Evolutionary conservation across 1,139 yeast species (phyloP).

Genomic region (Candida sanyaensis): DNA sequence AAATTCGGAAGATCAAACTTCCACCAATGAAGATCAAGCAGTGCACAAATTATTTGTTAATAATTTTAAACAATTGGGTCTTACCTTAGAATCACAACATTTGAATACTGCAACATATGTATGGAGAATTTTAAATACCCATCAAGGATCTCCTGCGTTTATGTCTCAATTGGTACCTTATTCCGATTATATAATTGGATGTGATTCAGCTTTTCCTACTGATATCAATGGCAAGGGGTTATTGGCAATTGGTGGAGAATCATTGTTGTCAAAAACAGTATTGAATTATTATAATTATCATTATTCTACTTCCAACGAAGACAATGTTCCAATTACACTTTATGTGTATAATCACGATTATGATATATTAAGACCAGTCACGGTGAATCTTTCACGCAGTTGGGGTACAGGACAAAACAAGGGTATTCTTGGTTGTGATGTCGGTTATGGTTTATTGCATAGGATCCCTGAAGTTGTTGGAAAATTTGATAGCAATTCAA

Average conservation of each 20-base stretch:
- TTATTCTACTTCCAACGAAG: slow-evolving; percentile 34
- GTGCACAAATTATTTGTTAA: slow-evolving; percentile 19
- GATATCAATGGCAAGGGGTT: slow-evolving; percentile 61
- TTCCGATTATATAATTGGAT: slow-evolving; percentile 88
- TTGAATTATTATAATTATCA: slow-evolving; percentile 56
- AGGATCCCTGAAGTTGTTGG: slow-evolving; percentile 73
- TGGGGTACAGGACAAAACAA: slow-evolving; percentile 57
- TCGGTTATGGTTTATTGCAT: slow-evolving; percentile 89
- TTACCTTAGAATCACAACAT: slow-evolving; percentile 77
- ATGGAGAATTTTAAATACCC: slow-evolving; percentile 81
- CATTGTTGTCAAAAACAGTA: slow-evolving; percentile 68
- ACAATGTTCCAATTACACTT: slow-evolving; percentile 48
- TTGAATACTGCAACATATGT: slow-evolving; percentile 76
- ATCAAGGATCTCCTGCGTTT: slow-evolving; percentile 82
- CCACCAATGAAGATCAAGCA: slow-evolving; percentile 10
- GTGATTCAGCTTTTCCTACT: slow-evolving; percentile 55
- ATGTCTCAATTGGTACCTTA: slow-evolving; percentile 80
- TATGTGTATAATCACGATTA: slow-evolving; percentile 89
- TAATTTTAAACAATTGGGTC: slow-evolving; percentile 50
- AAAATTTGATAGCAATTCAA: slow-evolving; percentile 37
- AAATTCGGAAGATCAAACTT: slow-evolving; percentile 1
- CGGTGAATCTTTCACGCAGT: slow-evolving; percentile 53
- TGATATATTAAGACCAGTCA: slow-evolving; percentile 83
- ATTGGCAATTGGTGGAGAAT: slow-evolving; percentile 84
- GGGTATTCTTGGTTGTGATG: slow-evolving; percentile 91